A percentile compares a stretch with the other conserved stretches of the same genome.
phyloP scores from a whole-genome alignment of 805 yeast species.

The Scheffersomyces lignosus region DNA sequence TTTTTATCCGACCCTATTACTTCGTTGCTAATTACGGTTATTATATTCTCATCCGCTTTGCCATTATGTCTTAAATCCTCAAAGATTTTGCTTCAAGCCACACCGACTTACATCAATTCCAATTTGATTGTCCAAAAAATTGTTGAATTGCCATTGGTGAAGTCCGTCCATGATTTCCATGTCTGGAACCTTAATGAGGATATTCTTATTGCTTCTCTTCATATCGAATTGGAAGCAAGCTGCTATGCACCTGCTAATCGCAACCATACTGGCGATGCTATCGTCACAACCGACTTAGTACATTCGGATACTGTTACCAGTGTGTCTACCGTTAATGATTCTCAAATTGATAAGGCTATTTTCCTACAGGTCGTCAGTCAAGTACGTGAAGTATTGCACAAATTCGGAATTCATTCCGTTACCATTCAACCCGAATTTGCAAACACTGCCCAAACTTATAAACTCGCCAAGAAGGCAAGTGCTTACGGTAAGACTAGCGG shows the following conservation, averaged over 20 bases:
- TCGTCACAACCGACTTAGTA: slow-evolving; percentile 22
- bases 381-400: slow-evolving; percentile 77
- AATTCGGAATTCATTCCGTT: slow-evolving; percentile 85
- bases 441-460: slow-evolving; percentile 9
- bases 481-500: slow-evolving; percentile 33
- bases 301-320: slow-evolving; percentile 2
- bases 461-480: slow-evolving; percentile 10
- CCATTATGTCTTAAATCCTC: slow-evolving; percentile 88
- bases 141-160: slow-evolving; percentile 65
- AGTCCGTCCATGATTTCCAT: slow-evolving; percentile 91
- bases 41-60: slow-evolving; percentile 87
- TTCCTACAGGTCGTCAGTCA: slow-evolving; percentile 71
- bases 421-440: slow-evolving; percentile 95
- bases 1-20: slow-evolving; percentile 83
- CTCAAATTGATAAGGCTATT: slow-evolving; percentile 32
- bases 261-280: slow-evolving; percentile 9
- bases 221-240: slow-evolving; percentile 58
- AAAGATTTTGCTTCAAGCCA: slow-evolving; percentile 86
- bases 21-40: slow-evolving; percentile 80
- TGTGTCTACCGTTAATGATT: slow-evolving; percentile 48
- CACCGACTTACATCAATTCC: slow-evolving; percentile 81
- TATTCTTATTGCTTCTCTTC: slow-evolving; percentile 83
- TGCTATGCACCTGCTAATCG: background rate
- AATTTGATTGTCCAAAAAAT: slow-evolving; percentile 72
- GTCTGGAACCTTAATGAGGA: slow-evolving; percentile 94